Evolutionary conservation across 352 stramenopile species (phyloP).

Genomic region (Phytopythium delawarense): DNA sequence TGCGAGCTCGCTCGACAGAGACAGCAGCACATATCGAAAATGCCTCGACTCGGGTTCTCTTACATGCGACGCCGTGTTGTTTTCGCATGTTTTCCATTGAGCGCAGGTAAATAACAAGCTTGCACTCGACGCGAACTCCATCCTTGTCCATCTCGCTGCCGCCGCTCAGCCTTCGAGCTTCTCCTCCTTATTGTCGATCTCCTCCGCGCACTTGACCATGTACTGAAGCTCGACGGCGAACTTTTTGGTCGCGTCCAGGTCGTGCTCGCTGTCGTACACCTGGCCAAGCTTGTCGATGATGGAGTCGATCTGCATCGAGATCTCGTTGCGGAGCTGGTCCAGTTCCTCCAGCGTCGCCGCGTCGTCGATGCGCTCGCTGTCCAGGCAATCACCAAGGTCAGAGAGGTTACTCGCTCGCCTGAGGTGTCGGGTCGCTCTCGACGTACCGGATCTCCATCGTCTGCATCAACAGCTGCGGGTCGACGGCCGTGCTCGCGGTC

Average conservation of each 20-base stretch:
- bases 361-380: constrained; percentile 72
- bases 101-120: constrained; percentile 4
- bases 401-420: background rate
- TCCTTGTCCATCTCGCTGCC: background rate
- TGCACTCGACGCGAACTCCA: background rate
- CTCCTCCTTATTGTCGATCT: constrained; percentile 74
- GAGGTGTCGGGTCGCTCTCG: background rate
- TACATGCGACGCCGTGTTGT: background rate
- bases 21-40: background rate
- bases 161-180: constrained; percentile 36
- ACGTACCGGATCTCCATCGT: constrained; percentile 82
- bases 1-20: too few relatives aligned
- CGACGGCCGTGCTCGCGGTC: constrained; percentile 66
- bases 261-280: constrained; percentile 69
- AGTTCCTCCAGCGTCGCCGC: constrained; percentile 41
- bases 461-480: constrained; percentile 73
- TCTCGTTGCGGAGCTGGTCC: constrained; percentile 50
- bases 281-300: constrained; percentile 71
- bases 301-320: constrained; percentile 63
- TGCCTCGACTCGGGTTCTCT: background rate
- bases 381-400: constrained; percentile 1
- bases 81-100: background rate
- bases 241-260: constrained; percentile 70
- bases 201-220: constrained; percentile 83
- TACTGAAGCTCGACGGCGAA: constrained; percentile 81